Evolutionary conservation across 768 basidiomycete genomes (phyloP).

Genomic region (Vararia minispora): DNA sequence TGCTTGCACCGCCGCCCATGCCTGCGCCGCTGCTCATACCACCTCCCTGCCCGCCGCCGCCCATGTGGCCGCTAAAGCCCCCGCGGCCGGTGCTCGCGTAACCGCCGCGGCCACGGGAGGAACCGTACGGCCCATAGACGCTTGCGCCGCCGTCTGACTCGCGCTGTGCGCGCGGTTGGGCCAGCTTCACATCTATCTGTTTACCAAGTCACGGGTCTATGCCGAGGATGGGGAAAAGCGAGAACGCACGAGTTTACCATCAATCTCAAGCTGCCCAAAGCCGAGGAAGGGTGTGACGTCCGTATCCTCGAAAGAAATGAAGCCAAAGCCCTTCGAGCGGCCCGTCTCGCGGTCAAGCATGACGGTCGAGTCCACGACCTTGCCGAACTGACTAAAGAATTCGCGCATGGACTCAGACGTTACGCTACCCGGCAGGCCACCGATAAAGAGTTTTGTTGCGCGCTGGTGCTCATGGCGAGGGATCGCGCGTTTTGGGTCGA

Average conservation of each 20-base stretch:
- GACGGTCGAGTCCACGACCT: slow-evolving; percentile 92
- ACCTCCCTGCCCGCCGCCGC: slow-evolving; percentile 14
- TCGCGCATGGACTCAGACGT: slow-evolving; percentile 87
- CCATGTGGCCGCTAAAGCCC: slow-evolving; percentile 29
- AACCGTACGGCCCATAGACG: no score
- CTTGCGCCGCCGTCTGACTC: slow-evolving; percentile 35
- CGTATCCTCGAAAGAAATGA: slow-evolving; percentile 87
- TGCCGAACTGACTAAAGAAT: slow-evolving; percentile 88
- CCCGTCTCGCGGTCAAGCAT: slow-evolving; percentile 96
- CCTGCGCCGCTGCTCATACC: slow-evolving; percentile 7
- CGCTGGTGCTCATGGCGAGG: slow-evolving; percentile 89
- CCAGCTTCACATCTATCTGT: slow-evolving; percentile 93
- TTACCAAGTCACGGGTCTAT: not conserved
- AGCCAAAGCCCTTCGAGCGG: slow-evolving; percentile 92
- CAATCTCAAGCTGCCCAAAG: slow-evolving; percentile 76
- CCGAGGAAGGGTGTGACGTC: slow-evolving; percentile 81
- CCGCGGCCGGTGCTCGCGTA: slow-evolving; percentile 8
- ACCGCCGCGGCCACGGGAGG: no score
- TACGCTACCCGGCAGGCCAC: slow-evolving; percentile 80
- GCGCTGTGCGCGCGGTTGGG: slow-evolving; percentile 78
- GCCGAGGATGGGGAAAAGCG: not conserved
- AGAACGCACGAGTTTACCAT: slow-evolving; percentile 75
- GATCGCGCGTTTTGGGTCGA: slow-evolving; percentile 96
- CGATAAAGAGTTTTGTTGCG: slow-evolving; percentile 90
- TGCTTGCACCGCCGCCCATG: slow-evolving; percentile 11